Percentiles rank a stretch among this genome's conserved stretches.
Evolutionary conservation across 257 asterid genomes (phyloP).

Genomic region (Solanum pinnatisectum): DNA sequence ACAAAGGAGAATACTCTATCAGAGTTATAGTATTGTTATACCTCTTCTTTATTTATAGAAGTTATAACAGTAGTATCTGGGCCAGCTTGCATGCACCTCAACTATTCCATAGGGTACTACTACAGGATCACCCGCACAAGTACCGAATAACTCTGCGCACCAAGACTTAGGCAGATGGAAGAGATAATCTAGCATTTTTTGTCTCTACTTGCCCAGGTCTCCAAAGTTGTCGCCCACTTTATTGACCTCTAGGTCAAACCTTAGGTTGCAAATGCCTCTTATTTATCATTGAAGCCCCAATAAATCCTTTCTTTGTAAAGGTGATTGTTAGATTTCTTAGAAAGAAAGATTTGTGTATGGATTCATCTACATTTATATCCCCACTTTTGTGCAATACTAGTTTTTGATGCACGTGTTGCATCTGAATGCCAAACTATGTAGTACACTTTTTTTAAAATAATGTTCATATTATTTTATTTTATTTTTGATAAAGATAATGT

Average conservation of each 20-base stretch:
- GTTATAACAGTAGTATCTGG: background rate
- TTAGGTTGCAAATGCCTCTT: background rate
- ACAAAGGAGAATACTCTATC: background rate
- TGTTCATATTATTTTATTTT: background rate
- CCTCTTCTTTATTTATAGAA: background rate
- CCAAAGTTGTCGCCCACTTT: background rate
- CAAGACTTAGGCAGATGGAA: background rate
- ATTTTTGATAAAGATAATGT: no score
- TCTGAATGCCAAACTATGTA: background rate
- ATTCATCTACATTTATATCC: background rate
- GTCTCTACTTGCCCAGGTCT: background rate
- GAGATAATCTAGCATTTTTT: background rate
- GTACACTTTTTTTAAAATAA: background rate
- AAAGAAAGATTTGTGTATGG: background rate
- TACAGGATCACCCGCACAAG: background rate
- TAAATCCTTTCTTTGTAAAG: background rate
- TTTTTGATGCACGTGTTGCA: background rate
- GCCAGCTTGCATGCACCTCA: background rate
- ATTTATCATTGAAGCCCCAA: background rate
- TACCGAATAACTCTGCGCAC: background rate
- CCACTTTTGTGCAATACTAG: background rate
- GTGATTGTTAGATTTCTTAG: background rate
- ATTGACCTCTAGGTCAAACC: background rate
- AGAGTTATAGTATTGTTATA: background rate
- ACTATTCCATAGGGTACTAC: background rate